phyloP scores from a whole-genome alignment of 2,329 filamentous ascomycete species.

The Fusarium ramigenum region DNA sequence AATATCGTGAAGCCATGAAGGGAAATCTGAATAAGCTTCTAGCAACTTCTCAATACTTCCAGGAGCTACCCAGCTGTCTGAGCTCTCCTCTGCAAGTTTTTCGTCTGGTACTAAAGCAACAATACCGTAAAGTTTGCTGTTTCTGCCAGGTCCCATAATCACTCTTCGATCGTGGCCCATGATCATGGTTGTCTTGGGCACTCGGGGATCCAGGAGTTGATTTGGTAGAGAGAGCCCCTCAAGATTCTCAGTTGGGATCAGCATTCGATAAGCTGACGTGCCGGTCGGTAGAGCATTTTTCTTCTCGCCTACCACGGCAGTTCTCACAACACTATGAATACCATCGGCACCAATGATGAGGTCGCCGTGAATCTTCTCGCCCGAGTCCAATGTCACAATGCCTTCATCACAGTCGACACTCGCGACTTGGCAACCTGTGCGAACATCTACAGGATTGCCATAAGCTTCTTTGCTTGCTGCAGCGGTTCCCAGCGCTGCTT shows the following conservation, averaged over 20 bases:
- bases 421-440: constrained; percentile 25
- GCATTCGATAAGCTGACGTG: constrained; percentile 36
- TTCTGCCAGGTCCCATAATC: constrained; percentile 35
- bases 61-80: constrained; percentile 35
- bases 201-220: constrained; percentile 10
- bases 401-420: constrained; percentile 27
- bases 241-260: constrained; percentile 30
- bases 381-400: constrained; percentile 25
- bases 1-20: constrained; percentile 4
- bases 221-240: constrained; percentile 2
- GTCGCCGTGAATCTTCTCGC: constrained; percentile 26
- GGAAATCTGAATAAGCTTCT: constrained; percentile 26
- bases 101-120: constrained; percentile 34
- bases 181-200: constrained; percentile 34
- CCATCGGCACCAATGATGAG: constrained; percentile 37
- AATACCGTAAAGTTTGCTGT: constrained; percentile 30
- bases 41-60: constrained; percentile 31
- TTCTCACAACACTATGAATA: constrained; percentile 34
- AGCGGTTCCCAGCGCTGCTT: constrained; percentile 23
- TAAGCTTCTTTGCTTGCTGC: constrained; percentile 8
- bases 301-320: constrained; percentile 25
- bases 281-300: constrained; percentile 26
- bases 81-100: constrained; percentile 24
- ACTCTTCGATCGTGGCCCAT: constrained; percentile 35
- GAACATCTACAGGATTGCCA: constrained; percentile 24